Evolutionary conservation across 176 grass and related monocot genomes (phyloP), one percentile per base, ranked within the genome.

Genomic region (Musa troglodytarum): DNA sequence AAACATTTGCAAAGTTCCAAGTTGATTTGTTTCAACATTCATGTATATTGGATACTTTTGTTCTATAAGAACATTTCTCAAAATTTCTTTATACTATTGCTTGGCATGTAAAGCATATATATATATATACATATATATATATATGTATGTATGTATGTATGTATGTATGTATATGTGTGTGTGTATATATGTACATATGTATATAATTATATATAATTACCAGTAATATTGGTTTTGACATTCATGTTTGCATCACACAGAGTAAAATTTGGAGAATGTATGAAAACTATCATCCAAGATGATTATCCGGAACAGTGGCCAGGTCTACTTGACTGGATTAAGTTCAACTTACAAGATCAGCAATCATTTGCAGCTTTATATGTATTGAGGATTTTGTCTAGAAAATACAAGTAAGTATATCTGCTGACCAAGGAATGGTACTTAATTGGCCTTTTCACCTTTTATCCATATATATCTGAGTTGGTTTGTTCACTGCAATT

Each of bases 261-360:
- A 85, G 83, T 86, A 20, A 90, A 97, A 24, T 86, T 97, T 72
- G 94, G 90, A 22, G 94, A 97, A 88, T 92, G 90, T 81, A 93
- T 97, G 72, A 97, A 97, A 87, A 97, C 94, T 16, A 89, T 93
- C 78, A 88, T 93, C 53, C 94, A 91, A 85, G 74, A 77, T 52
- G 94, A 97, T 82, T 97, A 97, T 66, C 94, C 94, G 1, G 90
- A 97, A 72, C 90, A 93, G 74, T 97, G 94, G 94, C 84, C 94
- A 74, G 77, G 80, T 82, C 90, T 97, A 57, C 90, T 97, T 56
- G 85, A 88, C 52, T 97, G 94, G 94, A 89, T 97, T 50, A 88
- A 87, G 78, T 76, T 72, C 68, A 97, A 90, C 53, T 72, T 97
- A 52, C 82, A 93, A 73, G 83, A 87, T 74, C 81, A 76, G 53